Evolutionary conservation across 768 basidiomycete genomes (phyloP).

Genomic region (Asterophora parasitica): DNA sequence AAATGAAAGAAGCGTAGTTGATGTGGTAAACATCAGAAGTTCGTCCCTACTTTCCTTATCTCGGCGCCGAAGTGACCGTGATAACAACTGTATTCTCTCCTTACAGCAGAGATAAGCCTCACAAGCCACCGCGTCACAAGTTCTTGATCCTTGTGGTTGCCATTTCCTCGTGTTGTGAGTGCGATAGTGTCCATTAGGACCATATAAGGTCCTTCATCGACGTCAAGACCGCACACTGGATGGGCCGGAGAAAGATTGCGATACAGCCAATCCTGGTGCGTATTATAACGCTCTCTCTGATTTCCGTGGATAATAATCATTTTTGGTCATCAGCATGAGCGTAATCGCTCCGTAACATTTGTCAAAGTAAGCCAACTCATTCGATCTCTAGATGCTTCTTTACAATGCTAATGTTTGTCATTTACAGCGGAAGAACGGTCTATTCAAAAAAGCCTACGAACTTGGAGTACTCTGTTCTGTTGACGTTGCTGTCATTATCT

Average conservation of each 20-base stretch:
- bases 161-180: no score
- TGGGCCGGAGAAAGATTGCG: conserved; percentile 79
- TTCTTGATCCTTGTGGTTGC: no score
- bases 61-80: no score
- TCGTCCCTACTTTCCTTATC: no score
- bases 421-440: conserved; percentile 77
- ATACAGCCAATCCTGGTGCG: conserved; percentile 76
- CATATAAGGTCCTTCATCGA: not conserved
- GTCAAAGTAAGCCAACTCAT: conserved; percentile 55
- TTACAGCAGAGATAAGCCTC: no score
- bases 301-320: conserved; percentile 1
- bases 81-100: no score
- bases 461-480: conserved; percentile 86
- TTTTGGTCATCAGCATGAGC: conserved; percentile 68
- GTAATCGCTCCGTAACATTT: conserved; percentile 89
- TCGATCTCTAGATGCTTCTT: conserved; percentile 54
- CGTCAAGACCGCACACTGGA: conserved; percentile 5
- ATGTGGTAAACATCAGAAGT: no score
- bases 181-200: no score
- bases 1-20: no score
- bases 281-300: conserved; percentile 9
- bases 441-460: conserved; percentile 91
- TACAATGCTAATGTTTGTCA: conserved; percentile 37
- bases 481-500: conserved; percentile 86
- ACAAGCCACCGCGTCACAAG: no score